Evolutionary conservation across 192 early-diverging fungal species (phyloP), one percentile per base, ranked within the genome.

Genomic region (Tieghemiomyces parasiticus): DNA sequence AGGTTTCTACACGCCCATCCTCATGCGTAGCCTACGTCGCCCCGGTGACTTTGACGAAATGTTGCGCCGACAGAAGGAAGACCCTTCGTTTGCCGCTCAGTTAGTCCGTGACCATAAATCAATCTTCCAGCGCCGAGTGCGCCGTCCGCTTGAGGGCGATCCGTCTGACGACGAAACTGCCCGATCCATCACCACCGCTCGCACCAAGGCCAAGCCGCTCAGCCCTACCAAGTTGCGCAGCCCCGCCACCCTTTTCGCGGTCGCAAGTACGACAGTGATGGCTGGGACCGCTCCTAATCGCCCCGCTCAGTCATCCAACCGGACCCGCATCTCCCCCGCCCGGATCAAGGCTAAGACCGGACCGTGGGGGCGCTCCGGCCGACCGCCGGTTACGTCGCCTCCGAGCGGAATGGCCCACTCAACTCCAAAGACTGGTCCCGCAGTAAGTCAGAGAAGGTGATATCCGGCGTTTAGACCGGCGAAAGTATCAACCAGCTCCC

Each of bases 1-100:
- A 28, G 54, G 20, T 16, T 56, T 56, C 29, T 56, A 56, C 32
- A 56, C 54, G 20, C 54, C 54, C 31, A 56, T 56, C 16, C 32
- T 56, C 12, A 29, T 56, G 54, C 54, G 54, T 2, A 56, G 54
- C 24, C 54, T 56, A 13, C 54, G 54, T 12, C 28, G 33, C 31
- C 54, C 54, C 2, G 54, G 54, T 4, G 54, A 56, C 14, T 34
- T 56, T 14, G 54, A 56, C 1, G 54, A 56, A 29, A 16, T 56
- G 4, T 33, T 56, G 30, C 54, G 54, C 12, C 30, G 31, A 12
- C 54, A 56, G 29, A 56, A 56, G 34, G 54, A 56, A 34, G 54
- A 56, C 34, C 54, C 54, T 0, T 19, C 30, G 20, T 56, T 56
- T 34, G 31, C 28, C 14, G 54, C 54, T 24, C 54, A 56, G 33